Evolutionary conservation across 192 early-diverging fungal species (phyloP).

Genomic region (Coemansia sp.): DNA sequence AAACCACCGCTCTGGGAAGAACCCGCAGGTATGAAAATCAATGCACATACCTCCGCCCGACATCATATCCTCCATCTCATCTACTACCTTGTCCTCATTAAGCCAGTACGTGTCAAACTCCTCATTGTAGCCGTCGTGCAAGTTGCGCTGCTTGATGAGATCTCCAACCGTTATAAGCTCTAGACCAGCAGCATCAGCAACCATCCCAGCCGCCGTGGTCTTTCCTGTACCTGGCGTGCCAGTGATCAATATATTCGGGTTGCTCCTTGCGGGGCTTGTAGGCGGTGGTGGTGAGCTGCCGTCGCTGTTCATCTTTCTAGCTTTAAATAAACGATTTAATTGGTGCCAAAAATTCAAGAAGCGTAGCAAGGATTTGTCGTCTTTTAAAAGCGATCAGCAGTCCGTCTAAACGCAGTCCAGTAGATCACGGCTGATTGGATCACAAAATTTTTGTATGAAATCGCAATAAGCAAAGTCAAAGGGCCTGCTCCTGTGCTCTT

Average conservation of each 20-base stretch:
- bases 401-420: neutral
- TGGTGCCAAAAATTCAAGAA: neutral
- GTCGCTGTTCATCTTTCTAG: slow-evolving; percentile 17
- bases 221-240: slow-evolving; percentile 87
- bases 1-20: slow-evolving; percentile 98
- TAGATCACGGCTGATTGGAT: neutral
- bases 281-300: slow-evolving; percentile 5
- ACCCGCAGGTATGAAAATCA: slow-evolving; percentile 92
- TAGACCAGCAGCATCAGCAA: slow-evolving; percentile 70
- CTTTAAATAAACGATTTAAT: neutral
- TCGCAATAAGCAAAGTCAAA: neutral
- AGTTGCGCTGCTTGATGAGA: slow-evolving; percentile 78
- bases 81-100: slow-evolving; percentile 92
- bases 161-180: slow-evolving; percentile 82
- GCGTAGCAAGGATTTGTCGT: neutral
- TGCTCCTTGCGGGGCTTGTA: slow-evolving; percentile 28
- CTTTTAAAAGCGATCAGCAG: neutral
- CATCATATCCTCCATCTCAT: slow-evolving; percentile 87
- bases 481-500: neutral
- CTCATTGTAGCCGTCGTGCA: slow-evolving; percentile 83
- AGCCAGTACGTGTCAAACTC: slow-evolving; percentile 86
- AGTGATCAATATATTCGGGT: slow-evolving; percentile 80
- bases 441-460: neutral
- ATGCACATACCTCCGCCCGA: slow-evolving; percentile 80
- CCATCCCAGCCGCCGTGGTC: slow-evolving; percentile 74